These are phyloP conservation scores for Skeletonema potamos DNA, from an alignment of 108 stramenopile genomes.

Conservation along the genomic window DNA sequence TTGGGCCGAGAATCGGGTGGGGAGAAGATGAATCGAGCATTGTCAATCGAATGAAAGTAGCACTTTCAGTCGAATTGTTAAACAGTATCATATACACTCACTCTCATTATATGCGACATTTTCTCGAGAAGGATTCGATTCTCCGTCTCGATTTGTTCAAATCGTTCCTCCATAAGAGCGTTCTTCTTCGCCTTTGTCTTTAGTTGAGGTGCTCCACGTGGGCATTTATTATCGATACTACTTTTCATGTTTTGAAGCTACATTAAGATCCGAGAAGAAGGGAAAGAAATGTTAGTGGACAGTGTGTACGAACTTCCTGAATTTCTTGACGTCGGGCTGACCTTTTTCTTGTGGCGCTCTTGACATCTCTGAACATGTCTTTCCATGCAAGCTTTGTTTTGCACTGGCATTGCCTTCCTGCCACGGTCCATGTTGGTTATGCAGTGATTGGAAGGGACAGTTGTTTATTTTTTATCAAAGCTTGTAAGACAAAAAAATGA, in stretches of 20 bases:
- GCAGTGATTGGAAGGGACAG: too few relatives aligned
- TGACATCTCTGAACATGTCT: slow-evolving; percentile 60
- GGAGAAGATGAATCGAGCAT: too few relatives aligned
- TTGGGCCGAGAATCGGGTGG: too few relatives aligned
- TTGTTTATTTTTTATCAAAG: too few relatives aligned
- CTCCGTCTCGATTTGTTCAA: slow-evolving; percentile 82
- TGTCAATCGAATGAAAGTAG: neutral
- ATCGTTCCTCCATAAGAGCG: slow-evolving; percentile 72
- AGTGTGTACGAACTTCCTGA: neutral
- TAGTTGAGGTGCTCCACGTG: slow-evolving; percentile 55
- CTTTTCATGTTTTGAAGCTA: slow-evolving; percentile 81
- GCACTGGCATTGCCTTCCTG: slow-evolving; percentile 78
- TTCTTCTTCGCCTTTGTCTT: slow-evolving; percentile 84
- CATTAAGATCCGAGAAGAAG: neutral
- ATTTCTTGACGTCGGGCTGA: slow-evolving; percentile 5
- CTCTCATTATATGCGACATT: slow-evolving; percentile 85
- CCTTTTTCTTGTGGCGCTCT: slow-evolving; percentile 64
- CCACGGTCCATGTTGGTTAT: slow-evolving; percentile 82
- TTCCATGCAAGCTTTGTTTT: slow-evolving; percentile 79
- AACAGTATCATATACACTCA: slow-evolving; percentile 16
- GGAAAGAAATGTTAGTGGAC: neutral
- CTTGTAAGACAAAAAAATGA: too few relatives aligned
- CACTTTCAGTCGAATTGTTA: neutral
- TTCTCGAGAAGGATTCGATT: slow-evolving; percentile 84
- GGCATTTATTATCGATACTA: slow-evolving; percentile 80